Conservation (phyloP, 2,329 filamentous ascomycete species). For the Tolypocladium sp. region DNA sequence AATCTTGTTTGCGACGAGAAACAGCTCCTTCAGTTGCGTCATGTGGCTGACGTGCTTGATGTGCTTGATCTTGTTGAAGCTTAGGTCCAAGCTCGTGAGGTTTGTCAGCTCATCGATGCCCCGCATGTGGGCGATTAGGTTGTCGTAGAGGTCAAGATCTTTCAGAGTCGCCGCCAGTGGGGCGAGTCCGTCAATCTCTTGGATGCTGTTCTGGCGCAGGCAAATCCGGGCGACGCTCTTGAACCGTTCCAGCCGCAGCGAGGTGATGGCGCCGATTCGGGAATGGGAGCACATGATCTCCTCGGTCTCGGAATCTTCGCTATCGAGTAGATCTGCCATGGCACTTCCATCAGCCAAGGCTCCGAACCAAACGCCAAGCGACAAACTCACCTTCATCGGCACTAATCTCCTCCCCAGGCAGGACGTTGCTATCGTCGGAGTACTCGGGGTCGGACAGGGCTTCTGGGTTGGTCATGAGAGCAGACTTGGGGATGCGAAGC, state of each 20-base stretch:
- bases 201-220: slow-evolving; percentile 85
- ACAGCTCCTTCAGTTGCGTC: slow-evolving; percentile 70
- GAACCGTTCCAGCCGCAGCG: slow-evolving; percentile 78
- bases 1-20: slow-evolving; percentile 93
- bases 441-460: slow-evolving; percentile 79
- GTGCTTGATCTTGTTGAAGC: slow-evolving; percentile 99
- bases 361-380: background rate
- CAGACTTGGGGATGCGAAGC: slow-evolving; percentile 57
- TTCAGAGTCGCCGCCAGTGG: slow-evolving; percentile 56
- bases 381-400: slow-evolving; percentile 64
- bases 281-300: slow-evolving; percentile 90
- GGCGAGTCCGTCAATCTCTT: slow-evolving; percentile 66
- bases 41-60: slow-evolving; percentile 83
- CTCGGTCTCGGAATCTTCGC: slow-evolving; percentile 51
- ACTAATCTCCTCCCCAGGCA: slow-evolving; percentile 64
- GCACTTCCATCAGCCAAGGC: slow-evolving; percentile 8
- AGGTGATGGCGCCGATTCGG: slow-evolving; percentile 68
- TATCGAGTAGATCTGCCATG: slow-evolving; percentile 47
- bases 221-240: slow-evolving; percentile 67
- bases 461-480: slow-evolving; percentile 64
- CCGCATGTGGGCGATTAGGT: slow-evolving; percentile 79
- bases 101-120: slow-evolving; percentile 70
- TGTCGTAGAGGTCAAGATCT: slow-evolving; percentile 95
- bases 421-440: slow-evolving; percentile 60
- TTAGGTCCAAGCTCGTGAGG: slow-evolving; percentile 76